These are phyloP conservation scores for Paramecium biaurelia DNA, from an alignment of 73 alveolate species.

Conservation along the genomic window DNA sequence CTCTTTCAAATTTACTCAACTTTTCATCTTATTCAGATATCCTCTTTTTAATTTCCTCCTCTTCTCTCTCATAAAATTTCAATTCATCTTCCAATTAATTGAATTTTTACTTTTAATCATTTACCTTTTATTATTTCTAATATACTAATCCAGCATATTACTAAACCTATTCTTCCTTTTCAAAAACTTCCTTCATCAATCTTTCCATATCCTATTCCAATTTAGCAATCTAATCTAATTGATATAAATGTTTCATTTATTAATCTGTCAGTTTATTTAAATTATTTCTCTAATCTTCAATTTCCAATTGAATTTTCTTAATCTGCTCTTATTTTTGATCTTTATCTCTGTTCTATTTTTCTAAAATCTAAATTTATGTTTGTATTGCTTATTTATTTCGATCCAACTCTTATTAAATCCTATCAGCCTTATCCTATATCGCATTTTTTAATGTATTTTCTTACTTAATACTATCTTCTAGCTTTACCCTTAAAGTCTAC, in stretches of 20 bases:
- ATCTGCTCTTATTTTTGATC: not conserved
- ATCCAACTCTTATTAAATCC: not conserved
- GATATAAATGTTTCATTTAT: not conserved
- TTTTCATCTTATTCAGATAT: not conserved
- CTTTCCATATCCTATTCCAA: not conserved
- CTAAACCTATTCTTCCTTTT: not conserved
- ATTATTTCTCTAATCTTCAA: not conserved
- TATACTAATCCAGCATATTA: no score
- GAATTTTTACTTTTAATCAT: not conserved
- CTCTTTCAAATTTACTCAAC: not conserved
- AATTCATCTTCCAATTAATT: constrained; percentile 3
- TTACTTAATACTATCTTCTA: not conserved
- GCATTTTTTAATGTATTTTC: constrained; percentile 1
- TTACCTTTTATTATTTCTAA: not conserved
- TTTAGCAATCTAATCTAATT: not conserved
- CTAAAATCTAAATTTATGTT: not conserved
- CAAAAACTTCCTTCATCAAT: not conserved
- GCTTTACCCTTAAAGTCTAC: not conserved
- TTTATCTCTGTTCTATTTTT: not conserved
- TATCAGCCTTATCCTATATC: constrained; percentile 14
- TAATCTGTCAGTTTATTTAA: not conserved
- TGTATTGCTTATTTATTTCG: not conserved
- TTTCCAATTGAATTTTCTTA: not conserved
- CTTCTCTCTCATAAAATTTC: not conserved
- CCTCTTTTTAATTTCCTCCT: not conserved